Evolutionary conservation across 1,139 yeast genomes (phyloP).

Genomic region (Candida frijolesensis): DNA sequence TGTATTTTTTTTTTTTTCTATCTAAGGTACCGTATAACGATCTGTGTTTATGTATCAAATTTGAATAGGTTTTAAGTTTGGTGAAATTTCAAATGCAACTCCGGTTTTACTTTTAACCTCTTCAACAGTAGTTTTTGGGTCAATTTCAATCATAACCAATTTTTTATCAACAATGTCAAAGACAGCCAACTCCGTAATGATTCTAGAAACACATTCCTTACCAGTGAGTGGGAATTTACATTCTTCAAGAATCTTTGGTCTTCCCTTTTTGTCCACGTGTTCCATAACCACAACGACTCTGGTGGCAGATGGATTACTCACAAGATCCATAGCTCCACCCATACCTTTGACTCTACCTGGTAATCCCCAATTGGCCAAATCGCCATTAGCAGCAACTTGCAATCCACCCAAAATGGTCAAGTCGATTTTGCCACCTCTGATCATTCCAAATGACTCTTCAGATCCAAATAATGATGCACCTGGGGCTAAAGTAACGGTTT

Average conservation of each 20-base stretch:
- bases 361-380: slow-evolving; percentile 54
- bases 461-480: slow-evolving; percentile 54
- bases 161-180: slow-evolving; percentile 42
- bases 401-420: slow-evolving; percentile 51
- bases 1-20: not conserved
- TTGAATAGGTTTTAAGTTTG: slow-evolving; percentile 23
- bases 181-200: slow-evolving; percentile 53
- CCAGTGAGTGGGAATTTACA: slow-evolving; percentile 54
- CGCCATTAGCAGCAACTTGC: slow-evolving; percentile 51
- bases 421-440: slow-evolving; percentile 48
- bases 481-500: slow-evolving; percentile 46
- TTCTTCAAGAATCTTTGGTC: slow-evolving; percentile 45
- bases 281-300: slow-evolving; percentile 53
- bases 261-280: slow-evolving; percentile 49
- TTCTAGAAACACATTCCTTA: slow-evolving; percentile 42
- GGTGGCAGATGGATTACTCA: slow-evolving; percentile 47
- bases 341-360: slow-evolving; percentile 55
- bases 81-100: slow-evolving; percentile 40
- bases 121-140: slow-evolving; percentile 39
- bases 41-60: slow-evolving; percentile 6
- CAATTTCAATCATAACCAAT: slow-evolving; percentile 42
- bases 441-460: slow-evolving; percentile 53
- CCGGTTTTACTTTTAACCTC: slow-evolving; percentile 42
- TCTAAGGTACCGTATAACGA: not conserved
- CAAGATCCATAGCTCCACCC: slow-evolving; percentile 63